phyloP scores from a whole-genome alignment of 495 filamentous ascomycete genomes.

The Cercophora scortea region DNA sequence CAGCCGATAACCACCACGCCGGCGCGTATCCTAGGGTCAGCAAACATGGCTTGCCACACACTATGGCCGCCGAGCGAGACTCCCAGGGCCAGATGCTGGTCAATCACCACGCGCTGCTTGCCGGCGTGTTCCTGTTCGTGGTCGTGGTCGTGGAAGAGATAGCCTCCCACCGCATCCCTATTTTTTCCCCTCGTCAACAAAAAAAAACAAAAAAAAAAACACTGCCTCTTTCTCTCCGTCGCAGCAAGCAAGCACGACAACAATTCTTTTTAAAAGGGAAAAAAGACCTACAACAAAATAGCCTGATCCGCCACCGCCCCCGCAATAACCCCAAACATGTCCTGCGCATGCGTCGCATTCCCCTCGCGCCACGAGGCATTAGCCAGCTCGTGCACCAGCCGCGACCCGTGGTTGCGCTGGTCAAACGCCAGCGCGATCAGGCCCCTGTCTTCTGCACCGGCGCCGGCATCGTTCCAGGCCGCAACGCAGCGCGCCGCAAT shows the following conservation, averaged over 20 bases:
- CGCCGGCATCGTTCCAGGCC: conserved; percentile 22
- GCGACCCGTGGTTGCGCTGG: conserved; percentile 79
- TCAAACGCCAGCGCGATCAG: conserved; percentile 81
- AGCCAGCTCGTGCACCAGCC: conserved; percentile 47
- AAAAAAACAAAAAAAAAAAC: background rate
- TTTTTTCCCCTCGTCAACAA: background rate
- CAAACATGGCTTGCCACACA: conserved; percentile 72
- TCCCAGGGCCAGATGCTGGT: conserved; percentile 67
- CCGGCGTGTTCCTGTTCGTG: conserved; percentile 7
- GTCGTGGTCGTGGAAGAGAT: conserved; percentile 53
- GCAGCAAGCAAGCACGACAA: background rate
- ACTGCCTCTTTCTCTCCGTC: background rate
- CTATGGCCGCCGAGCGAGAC: conserved; percentile 84
- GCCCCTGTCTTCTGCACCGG: conserved; percentile 27
- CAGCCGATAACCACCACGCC: conserved; percentile 80
- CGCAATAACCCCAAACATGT: conserved; percentile 62
- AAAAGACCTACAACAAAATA: conserved; percentile 17
- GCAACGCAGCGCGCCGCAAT: conserved; percentile 29
- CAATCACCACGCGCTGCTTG: conserved; percentile 35
- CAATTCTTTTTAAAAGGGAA: background rate
- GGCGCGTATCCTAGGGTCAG: conserved; percentile 67
- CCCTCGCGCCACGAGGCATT: conserved; percentile 76
- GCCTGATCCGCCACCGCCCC: conserved; percentile 72
- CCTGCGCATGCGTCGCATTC: conserved; percentile 75
- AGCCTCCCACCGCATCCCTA: conserved; percentile 68